Evolutionary conservation across 2,329 filamentous ascomycete genomes (phyloP), one percentile per base, ranked within the genome.

Genomic region (Colletotrichum euphorbiae): DNA sequence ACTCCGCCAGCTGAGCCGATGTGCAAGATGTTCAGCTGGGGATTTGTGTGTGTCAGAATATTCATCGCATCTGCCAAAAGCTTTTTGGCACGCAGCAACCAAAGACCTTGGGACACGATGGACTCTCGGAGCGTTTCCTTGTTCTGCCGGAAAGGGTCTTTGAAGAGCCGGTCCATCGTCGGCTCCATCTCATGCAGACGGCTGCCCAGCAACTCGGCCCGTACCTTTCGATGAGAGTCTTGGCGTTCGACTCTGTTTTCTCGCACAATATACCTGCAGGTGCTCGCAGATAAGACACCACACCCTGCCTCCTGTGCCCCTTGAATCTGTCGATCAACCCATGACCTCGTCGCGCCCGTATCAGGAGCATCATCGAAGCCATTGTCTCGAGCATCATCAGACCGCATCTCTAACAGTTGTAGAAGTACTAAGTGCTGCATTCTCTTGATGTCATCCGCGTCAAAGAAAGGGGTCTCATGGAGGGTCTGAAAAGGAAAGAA

Each of bases 401-500:
- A 52, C 21, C 28, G 24, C 48, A 52, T 13, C 48, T 52, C 28
- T 28, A 52, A 36, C 17, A 52, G 6, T 1, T 31, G 48, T 13
- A 52, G 48, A 52, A 52, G n/a, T 2, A 52, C 11, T 21, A 52
- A 33, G 48, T 52, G 48, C 9, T 31, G 4, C 2, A 52, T 36
- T 36, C n/a, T 52, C 48, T 52, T 52, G n/a, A 52, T 52, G 13
- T 52, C 48, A 33, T 52, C 28, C n/a, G 48, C 28, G 28, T 52
- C 4, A n/a, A 52, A 52, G 48, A 52, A 52, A 21, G 48, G 28
- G n/a, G 48, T 9, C 28, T 33, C 48, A 17, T 52, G 1, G 3
- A 52, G 48, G 15, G 40, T 57, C 38, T 57, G 24, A 17, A 57
- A 57, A 12, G 40, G 40, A 13, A 45, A 57, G 54, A 57, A 57